Evolutionary conservation across 1,139 yeast genomes (phyloP).

Genomic region (Yamadazyma taylorii): DNA sequence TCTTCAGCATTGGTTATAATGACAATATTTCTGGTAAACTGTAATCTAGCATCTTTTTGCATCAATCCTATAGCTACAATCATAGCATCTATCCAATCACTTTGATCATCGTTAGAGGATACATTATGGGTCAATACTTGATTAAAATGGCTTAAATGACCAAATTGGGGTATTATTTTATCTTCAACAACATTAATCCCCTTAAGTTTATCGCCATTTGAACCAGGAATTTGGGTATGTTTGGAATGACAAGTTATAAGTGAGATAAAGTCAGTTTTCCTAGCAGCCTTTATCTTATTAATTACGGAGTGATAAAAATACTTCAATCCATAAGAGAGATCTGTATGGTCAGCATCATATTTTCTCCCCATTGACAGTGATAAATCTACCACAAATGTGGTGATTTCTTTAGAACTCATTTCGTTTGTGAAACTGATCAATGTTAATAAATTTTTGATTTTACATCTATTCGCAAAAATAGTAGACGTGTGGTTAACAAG

Average conservation of each 20-base stretch:
- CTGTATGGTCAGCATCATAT: neutral
- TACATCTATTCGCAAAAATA: no score
- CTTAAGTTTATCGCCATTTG: conserved; percentile 20
- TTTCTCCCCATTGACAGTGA: conserved; percentile 40
- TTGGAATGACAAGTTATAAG: conserved; percentile 42
- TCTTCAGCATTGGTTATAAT: conserved; percentile 44
- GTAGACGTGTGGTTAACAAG: no score
- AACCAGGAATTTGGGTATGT: conserved; percentile 23
- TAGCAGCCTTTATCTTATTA: conserved; percentile 45
- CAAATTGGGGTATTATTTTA: conserved; percentile 25
- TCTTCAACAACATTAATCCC: conserved; percentile 29
- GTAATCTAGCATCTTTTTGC: conserved; percentile 27
- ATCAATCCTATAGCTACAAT: conserved; percentile 31
- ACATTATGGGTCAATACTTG: conserved; percentile 11
- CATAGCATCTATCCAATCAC: conserved; percentile 30
- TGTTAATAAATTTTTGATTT: neutral
- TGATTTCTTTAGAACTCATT: conserved; percentile 46
- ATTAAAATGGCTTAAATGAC: conserved; percentile 17
- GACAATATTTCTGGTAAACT: conserved; percentile 40
- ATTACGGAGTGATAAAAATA: conserved; percentile 45
- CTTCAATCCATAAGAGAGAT: conserved; percentile 38
- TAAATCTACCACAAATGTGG: conserved; percentile 55
- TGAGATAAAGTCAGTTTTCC: conserved; percentile 59
- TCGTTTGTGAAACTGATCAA: neutral
- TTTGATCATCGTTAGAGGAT: conserved; percentile 10